Base-by-base conservation (phyloP, 371 early-diverging fungal species). In the Rhizopus sp. region DNA sequence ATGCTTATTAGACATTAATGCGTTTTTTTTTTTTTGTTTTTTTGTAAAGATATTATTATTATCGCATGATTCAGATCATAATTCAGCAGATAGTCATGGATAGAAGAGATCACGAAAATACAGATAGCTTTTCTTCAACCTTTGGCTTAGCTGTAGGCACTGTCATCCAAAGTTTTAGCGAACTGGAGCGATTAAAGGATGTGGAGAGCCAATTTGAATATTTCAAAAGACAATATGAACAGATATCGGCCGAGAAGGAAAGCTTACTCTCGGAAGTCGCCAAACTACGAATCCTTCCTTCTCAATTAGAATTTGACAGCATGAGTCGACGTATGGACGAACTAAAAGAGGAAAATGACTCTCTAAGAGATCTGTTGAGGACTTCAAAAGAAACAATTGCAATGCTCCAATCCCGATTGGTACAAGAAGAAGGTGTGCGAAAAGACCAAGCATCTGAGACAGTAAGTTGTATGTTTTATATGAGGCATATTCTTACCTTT, bases 51-150 rank as follows among this genome's bases (percentile, higher is more conserved):
- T 80, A 63, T 17, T 74, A 85, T 31, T 93, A 89, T 62, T 88
- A 86, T 57, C 92, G 88, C 47, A 73, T 93, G 59, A 85, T 93
- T 44, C 89, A 88, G 59, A 78, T 83, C 13, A 72, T 92, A 12
- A 79, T 92, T 17, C 78, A 88, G 12, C 87, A 92, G 46, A 82
- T 93, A 10, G 91, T 93, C 3, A 81, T 90, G 65, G 91, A 94
- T 50, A 73, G 87, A 35, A 83, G 87, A 37, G 69, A 69, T 5
- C 50, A 55, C 29, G 55, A 42, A 10, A 71, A 80, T 9, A 78
- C 84, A 0, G 82, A 84, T 46, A 79, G 81, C 32, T 84, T 80
- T 47, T 59, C 72, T 4, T 52, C 59, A 13, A 63, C 60, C 0
- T 70, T 55, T 46, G 65, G 62, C 16, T 57, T 57, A 44, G 62